Base-by-base conservation (phyloP, 1,139 yeast species). In the Zhuliangozyma parablackwelliae region DNA sequence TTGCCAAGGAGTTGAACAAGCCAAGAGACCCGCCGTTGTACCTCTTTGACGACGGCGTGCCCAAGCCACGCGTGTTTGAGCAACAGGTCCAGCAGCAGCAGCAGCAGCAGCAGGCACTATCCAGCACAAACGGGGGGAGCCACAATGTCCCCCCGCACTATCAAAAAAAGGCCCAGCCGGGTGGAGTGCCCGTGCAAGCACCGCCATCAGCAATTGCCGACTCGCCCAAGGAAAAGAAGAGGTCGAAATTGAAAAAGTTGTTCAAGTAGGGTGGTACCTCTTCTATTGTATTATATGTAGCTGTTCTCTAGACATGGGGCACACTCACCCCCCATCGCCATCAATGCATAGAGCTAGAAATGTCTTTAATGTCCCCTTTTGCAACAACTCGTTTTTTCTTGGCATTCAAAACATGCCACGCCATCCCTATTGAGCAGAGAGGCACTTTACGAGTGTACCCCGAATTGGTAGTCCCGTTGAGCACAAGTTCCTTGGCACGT, bases 11-110 rank as follows among this genome's bases (percentile, higher is more conserved):
- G 35, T 39, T 57, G 31, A 42, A 42, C 11, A 16, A 34, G 26
- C 44, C 49, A 40, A 48, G 59, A 1, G 63, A 61, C 33, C 66
- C 71, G 7, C 75, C 75, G 1, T 37, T 46, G 31, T 53, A 62
- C 43, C 57, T 69, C 30, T 63, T 59, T 43, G 69, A 68, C 31
- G 47, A 50, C 21, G 51, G 45, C 3, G 45, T 42, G 27, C 52
- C 54, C 29, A 44, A 43, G 26, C 43, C 43, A 10, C 33, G 45
- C 5, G 45, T 42, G 26, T 51, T 54, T 28, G 43, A 43, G 26
- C 43, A 42, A 10, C 26, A 34, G 21, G 28, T 36, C 2, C 26
- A 23, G 10, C 28, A 29, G 27, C 35, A 37, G 32, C 31, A 21
- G 30, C 16, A 16, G 6, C 39, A 38, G 30, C 35, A 35, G 10